A percentile compares a stretch with the other conserved stretches of the same genome.
These are phyloP conservation scores for Helotiales sp. DNA, from an alignment of 2,329 filamentous ascomycete species.

Conservation along the genomic window DNA sequence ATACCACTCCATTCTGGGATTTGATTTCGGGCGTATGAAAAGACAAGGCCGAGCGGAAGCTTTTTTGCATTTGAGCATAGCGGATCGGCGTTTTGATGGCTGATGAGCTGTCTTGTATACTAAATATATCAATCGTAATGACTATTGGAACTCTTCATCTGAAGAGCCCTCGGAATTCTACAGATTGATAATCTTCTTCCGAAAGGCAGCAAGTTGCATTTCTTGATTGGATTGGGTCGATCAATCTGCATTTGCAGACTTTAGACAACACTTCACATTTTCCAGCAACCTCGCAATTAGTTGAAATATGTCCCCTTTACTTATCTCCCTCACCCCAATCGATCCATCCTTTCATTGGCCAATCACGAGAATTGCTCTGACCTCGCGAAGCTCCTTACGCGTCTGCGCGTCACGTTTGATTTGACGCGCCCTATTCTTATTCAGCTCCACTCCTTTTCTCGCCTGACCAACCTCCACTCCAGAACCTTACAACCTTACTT, in stretches of 20 bases:
- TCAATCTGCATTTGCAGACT: not conserved
- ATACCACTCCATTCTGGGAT: conserved; percentile 21
- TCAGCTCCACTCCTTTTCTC: conserved; percentile 6
- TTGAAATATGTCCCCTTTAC: not conserved
- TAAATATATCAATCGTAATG: conserved; percentile 14
- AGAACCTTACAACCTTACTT: not conserved
- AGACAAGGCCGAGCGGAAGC: conserved; percentile 13
- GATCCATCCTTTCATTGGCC: not conserved
- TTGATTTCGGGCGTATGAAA: conserved; percentile 24
- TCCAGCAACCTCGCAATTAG: not conserved
- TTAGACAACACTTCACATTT: not conserved
- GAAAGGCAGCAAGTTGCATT: too few relatives aligned
- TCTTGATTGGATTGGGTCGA: too few relatives aligned
- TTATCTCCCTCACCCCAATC: not conserved
- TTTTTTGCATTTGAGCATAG: conserved; percentile 33
- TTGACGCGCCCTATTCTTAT: conserved; percentile 18
- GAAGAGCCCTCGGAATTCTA: not conserved
- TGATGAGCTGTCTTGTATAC: conserved; percentile 21
- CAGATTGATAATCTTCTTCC: too few relatives aligned
- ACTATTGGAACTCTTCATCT: not conserved
- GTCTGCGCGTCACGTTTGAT: conserved; percentile 19
- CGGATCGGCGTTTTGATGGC: conserved; percentile 29
- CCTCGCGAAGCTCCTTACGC: conserved; percentile 31
- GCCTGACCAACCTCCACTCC: conserved; percentile 6
- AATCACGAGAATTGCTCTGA: conserved; percentile 26